Evolutionary conservation across 2,329 filamentous ascomycete genomes (phyloP).

Genomic region (Aspergillus sp.): DNA sequence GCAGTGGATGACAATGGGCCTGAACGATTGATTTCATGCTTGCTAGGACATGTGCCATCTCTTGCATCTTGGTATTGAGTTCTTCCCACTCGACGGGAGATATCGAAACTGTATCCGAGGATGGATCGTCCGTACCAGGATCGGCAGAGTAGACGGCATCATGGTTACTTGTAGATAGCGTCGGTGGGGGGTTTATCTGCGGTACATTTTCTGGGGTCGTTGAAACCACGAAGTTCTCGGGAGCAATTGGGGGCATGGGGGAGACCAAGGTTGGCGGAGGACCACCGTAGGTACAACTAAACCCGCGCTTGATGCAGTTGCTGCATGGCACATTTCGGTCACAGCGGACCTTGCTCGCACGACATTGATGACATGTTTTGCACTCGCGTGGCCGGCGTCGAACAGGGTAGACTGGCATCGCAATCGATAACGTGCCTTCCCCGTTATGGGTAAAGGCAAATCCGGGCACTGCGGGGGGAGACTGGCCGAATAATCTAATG

Average conservation of each 20-base stretch:
- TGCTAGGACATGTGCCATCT: conserved; percentile 36
- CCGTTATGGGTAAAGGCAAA: not conserved
- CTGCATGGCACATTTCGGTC: conserved; percentile 43
- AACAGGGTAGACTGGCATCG: conserved; percentile 36
- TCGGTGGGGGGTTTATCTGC: conserved; percentile 13
- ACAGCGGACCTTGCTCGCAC: conserved; percentile 52
- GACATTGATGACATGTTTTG: conserved; percentile 52
- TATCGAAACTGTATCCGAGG: conserved; percentile 30
- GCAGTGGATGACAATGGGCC: conserved; percentile 25
- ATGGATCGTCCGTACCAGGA: conserved; percentile 17
- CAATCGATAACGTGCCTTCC: not conserved
- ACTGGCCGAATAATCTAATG: not conserved
- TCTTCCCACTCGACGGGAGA: conserved; percentile 38
- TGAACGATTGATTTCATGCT: conserved; percentile 34
- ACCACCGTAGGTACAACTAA: conserved; percentile 39
- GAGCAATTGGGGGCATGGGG: conserved; percentile 13
- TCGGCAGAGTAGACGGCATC: conserved; percentile 24
- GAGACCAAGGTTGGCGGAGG: conserved; percentile 25
- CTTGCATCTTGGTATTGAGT: conserved; percentile 34
- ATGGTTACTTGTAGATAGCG: conserved; percentile 12
- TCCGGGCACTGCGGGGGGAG: not conserved
- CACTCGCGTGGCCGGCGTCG: conserved; percentile 38
- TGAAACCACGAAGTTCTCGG: conserved; percentile 14
- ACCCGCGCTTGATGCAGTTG: conserved; percentile 44
- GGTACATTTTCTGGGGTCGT: conserved; percentile 18